Evolutionary conservation across 768 basidiomycete genomes (phyloP).

Genomic region (Rhodotorula taiwanensis): DNA sequence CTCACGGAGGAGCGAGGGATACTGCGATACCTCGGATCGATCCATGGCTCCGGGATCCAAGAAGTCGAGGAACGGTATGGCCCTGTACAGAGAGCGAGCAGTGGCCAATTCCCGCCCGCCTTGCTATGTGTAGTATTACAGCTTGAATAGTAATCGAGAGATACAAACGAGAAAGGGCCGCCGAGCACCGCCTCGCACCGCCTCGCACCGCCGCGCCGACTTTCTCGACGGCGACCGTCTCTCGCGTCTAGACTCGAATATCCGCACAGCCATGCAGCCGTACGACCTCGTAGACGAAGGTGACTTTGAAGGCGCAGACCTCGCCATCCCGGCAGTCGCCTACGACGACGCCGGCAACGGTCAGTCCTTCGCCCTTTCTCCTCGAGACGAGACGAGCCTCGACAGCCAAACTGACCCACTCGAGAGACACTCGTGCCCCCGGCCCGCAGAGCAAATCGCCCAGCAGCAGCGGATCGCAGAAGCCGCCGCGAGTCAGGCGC

Average conservation of each 20-base stretch:
- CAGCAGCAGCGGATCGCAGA: constrained; percentile 38
- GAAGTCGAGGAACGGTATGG: too few relatives aligned
- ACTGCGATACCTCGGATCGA: constrained; percentile 3
- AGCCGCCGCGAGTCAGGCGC: constrained; percentile 28
- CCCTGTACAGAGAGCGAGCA: too few relatives aligned
- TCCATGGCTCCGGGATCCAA: neutral
- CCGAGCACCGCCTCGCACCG: too few relatives aligned
- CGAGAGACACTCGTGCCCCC: neutral
- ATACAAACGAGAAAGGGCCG: too few relatives aligned
- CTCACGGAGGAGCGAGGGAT: constrained; percentile 34
- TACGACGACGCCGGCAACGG: constrained; percentile 51
- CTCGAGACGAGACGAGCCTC: neutral
- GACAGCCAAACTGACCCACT: neutral
- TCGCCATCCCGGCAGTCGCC: constrained; percentile 61
- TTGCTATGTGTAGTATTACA: too few relatives aligned
- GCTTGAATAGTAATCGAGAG: too few relatives aligned
- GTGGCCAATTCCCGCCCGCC: too few relatives aligned
- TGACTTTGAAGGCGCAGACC: constrained; percentile 63
- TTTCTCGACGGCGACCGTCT: too few relatives aligned
- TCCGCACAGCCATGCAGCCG: constrained; percentile 13
- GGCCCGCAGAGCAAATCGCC: constrained; percentile 21
- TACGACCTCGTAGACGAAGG: constrained; percentile 69
- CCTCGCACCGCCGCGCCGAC: too few relatives aligned
- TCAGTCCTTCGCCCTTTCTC: neutral
- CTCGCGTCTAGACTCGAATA: too few relatives aligned